A percentile compares a stretch with the other conserved stretches of the same genome.
These are phyloP conservation scores for Ciborinia camelliae DNA, from an alignment of 2,329 filamentous ascomycete species.

Conservation along the genomic window DNA sequence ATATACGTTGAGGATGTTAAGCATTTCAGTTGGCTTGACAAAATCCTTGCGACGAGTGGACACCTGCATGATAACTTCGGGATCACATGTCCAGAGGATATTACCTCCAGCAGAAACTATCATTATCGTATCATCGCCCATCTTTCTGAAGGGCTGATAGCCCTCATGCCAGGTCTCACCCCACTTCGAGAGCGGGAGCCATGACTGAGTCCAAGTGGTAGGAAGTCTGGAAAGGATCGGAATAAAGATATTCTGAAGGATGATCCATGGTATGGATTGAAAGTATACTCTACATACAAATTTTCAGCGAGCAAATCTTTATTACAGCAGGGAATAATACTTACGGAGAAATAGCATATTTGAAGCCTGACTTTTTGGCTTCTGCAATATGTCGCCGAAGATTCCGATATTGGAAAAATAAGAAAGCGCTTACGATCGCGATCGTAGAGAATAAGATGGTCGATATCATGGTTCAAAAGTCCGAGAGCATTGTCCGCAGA, in stretches of 20 bases:
- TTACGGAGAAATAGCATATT: slow-evolving; percentile 7
- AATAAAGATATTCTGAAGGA: slow-evolving; percentile 7
- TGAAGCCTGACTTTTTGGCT: slow-evolving; percentile 5
- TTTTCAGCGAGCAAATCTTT: background rate
- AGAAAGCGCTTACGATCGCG: background rate
- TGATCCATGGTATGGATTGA: slow-evolving; percentile 13
- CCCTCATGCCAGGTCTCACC: slow-evolving; percentile 7
- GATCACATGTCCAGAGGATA: slow-evolving; percentile 13
- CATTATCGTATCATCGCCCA: background rate
- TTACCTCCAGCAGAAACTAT: background rate
- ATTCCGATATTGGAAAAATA: slow-evolving; percentile 8
- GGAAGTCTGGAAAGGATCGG: slow-evolving; percentile 3
- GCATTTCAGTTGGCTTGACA: slow-evolving; percentile 8
- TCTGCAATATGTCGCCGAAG: background rate
- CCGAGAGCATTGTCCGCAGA: no score
- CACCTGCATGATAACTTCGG: slow-evolving; percentile 11
- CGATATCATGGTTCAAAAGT: background rate
- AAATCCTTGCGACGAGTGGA: background rate
- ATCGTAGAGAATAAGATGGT: background rate
- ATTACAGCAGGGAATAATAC: background rate
- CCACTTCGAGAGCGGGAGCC: background rate
- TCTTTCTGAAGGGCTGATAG: background rate
- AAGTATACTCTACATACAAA: background rate
- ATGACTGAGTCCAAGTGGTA: background rate
- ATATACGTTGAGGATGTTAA: slow-evolving; percentile 3